A percentile compares a stretch with the other conserved stretches of the same genome.
Evolutionary conservation across 768 basidiomycete genomes (phyloP).

Genomic region (Termitomyces sp.): DNA sequence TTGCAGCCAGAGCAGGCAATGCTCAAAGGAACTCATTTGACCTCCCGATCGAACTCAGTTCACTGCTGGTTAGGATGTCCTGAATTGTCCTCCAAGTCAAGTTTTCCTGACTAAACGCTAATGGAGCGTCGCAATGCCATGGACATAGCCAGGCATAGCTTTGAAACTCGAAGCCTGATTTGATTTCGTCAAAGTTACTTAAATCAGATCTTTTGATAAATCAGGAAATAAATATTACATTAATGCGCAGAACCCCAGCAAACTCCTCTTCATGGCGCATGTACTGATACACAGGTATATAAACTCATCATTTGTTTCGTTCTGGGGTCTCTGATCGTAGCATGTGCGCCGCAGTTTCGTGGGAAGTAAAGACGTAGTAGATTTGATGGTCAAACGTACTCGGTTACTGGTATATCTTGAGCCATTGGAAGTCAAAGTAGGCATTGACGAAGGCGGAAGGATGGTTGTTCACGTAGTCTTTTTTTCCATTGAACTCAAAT

Average conservation of each 20-base stretch:
- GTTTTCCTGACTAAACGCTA: not conserved
- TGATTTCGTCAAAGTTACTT: not conserved
- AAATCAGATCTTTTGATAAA: not conserved
- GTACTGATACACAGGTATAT: not conserved
- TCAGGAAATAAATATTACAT: not conserved
- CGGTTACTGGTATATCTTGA: conserved; percentile 39
- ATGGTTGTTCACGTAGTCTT: conserved; percentile 66
- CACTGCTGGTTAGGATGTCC: not conserved
- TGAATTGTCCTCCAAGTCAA: not conserved
- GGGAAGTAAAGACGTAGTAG: not conserved
- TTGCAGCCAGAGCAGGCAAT: not conserved
- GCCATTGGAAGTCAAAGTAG: conserved; percentile 67
- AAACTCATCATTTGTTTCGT: not conserved
- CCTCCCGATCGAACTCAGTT: not conserved
- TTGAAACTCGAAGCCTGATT: not conserved
- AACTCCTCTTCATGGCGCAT: not conserved
- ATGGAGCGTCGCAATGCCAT: not conserved
- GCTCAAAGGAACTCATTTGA: not conserved
- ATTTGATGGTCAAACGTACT: too few species aligned
- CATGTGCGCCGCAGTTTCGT: not conserved
- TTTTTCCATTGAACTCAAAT: not conserved
- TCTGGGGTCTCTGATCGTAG: not conserved
- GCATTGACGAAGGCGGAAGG: conserved; percentile 66
- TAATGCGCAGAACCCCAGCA: not conserved
- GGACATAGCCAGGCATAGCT: not conserved